Percentiles rank a stretch among this genome's conserved stretches.
Evolutionary conservation across 768 basidiomycete species (phyloP).

Genomic region (Phaffia australis): DNA sequence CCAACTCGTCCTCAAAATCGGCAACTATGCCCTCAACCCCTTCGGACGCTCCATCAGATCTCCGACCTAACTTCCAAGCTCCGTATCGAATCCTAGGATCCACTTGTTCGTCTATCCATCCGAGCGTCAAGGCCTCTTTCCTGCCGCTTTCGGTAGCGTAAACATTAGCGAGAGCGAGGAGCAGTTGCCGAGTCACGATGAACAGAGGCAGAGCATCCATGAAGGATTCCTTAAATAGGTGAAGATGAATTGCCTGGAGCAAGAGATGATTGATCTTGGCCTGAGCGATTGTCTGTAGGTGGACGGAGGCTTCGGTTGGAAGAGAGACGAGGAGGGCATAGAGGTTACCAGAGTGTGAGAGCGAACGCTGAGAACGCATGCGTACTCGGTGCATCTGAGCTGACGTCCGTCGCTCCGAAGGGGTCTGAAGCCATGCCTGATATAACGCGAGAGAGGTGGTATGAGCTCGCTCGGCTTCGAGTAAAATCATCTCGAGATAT

Average conservation of each 20-base stretch:
- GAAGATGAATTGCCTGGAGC: conserved; percentile 62
- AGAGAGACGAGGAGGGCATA: conserved; percentile 43
- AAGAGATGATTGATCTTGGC: conserved; percentile 66
- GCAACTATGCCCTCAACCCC: conserved; percentile 33
- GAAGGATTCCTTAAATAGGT: conserved; percentile 64
- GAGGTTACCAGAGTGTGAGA: conserved; percentile 66
- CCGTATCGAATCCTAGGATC: conserved; percentile 85
- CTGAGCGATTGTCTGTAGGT: conserved; percentile 52
- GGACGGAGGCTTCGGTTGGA: conserved; percentile 32
- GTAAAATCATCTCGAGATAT: conserved; percentile 62
- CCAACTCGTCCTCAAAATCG: conserved; percentile 40
- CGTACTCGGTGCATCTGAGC: conserved; percentile 48
- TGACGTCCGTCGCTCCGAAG: conserved; percentile 46
- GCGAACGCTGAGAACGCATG: conserved; percentile 62
- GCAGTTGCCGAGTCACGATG: conserved; percentile 60
- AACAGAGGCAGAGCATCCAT: conserved; percentile 59
- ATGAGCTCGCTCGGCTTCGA: conserved; percentile 88
- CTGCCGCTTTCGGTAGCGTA: conserved; percentile 38
- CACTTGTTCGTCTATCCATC: conserved; percentile 67
- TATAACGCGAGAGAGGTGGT: conserved; percentile 72
- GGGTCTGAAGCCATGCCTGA: conserved; percentile 45
- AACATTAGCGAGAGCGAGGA: conserved; percentile 48
- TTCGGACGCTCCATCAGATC: conserved; percentile 38
- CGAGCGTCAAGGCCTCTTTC: conserved; percentile 64
- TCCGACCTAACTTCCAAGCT: conserved; percentile 63